Percentiles rank a stretch among this genome's conserved stretches.
Evolutionary conservation across 1,139 yeast genomes (phyloP).

Genomic region (Zygoascus hellenicus): DNA sequence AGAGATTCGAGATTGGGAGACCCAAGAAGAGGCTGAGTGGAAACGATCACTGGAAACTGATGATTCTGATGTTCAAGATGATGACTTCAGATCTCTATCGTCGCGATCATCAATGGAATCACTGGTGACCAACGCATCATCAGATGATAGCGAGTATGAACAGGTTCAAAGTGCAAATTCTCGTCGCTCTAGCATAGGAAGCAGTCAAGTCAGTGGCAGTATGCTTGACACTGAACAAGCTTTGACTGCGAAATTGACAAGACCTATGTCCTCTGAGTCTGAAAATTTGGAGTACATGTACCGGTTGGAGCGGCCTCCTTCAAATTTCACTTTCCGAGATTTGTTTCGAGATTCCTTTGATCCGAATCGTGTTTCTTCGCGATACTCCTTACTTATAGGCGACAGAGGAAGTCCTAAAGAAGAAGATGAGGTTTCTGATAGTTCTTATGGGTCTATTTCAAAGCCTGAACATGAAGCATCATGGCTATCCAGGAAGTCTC

Average conservation of each 20-base stretch:
- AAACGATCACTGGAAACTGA: constrained; percentile 4
- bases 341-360: constrained; percentile 10
- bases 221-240: too few species aligned
- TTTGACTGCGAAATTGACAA: not conserved
- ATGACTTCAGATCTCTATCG: not conserved
- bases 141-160: not conserved
- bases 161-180: too few species aligned
- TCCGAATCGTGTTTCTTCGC: constrained; percentile 9
- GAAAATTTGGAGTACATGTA: not conserved
- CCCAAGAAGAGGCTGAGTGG: constrained; percentile 23
- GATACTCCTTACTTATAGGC: constrained; percentile 11
- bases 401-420: constrained; percentile 1
- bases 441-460: constrained; percentile 2
- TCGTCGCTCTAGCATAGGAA: too few species aligned
- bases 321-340: constrained; percentile 8
- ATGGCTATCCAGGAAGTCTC: constrained; percentile 12
- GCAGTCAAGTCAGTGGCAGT: too few species aligned
- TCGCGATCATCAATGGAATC: constrained; percentile 2
- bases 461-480: constrained; percentile 8
- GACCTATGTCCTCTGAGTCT: not conserved
- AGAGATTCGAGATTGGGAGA: constrained; percentile 26
- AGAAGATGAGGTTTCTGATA: not conserved
- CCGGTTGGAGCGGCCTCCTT: constrained; percentile 4
- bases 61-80: constrained; percentile 3
- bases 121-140: not conserved